Percentiles rank a stretch among this genome's conserved stretches.
Conservation (phyloP, 2,329 filamentous ascomycete species). For the Malbranchea cinnamomea region DNA sequence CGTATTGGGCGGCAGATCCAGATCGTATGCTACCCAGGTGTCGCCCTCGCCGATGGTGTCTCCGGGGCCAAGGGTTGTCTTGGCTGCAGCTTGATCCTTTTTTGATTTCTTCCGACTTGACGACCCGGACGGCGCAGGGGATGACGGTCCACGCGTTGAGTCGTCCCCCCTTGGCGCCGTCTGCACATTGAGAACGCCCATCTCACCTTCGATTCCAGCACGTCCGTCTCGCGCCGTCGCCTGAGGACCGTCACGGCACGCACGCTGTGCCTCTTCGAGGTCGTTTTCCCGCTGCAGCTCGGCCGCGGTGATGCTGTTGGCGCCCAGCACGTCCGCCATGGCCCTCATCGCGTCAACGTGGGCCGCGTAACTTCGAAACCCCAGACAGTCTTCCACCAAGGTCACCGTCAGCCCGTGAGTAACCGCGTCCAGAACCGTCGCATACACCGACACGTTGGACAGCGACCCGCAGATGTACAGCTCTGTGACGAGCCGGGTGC, state of each 20-base stretch:
- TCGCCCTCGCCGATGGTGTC: conserved; percentile 64
- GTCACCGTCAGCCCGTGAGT: conserved; percentile 78
- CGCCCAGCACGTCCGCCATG: conserved; percentile 61
- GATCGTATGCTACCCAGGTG: conserved; percentile 54
- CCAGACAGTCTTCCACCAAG: conserved; percentile 76
- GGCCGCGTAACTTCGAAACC: conserved; percentile 54
- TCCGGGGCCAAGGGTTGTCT: conserved; percentile 28
- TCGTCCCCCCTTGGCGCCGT: conserved; percentile 6
- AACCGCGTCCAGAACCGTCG: conserved; percentile 80
- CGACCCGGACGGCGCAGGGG: too few species aligned
- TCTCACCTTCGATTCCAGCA: conserved; percentile 21
- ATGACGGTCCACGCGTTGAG: conserved; percentile 6
- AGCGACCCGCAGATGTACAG: conserved; percentile 78
- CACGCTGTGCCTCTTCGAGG: conserved; percentile 22
- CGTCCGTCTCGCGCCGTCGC: conserved; percentile 10
- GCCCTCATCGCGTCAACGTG: conserved; percentile 56
- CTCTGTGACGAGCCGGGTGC: conserved; percentile 78
- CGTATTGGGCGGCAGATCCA: conserved; percentile 46
- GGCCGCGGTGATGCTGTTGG: conserved; percentile 45
- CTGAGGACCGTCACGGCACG: conserved; percentile 11
- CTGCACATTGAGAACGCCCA: conserved; percentile 21
- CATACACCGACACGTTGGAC: conserved; percentile 77
- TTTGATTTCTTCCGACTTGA: too few species aligned
- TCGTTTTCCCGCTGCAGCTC: conserved; percentile 41
- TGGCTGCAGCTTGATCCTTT: conserved; percentile 12